These are phyloP conservation scores for Pythium pyrilobum DNA, from an alignment of 352 stramenopile species.

Conservation along the genomic window DNA sequence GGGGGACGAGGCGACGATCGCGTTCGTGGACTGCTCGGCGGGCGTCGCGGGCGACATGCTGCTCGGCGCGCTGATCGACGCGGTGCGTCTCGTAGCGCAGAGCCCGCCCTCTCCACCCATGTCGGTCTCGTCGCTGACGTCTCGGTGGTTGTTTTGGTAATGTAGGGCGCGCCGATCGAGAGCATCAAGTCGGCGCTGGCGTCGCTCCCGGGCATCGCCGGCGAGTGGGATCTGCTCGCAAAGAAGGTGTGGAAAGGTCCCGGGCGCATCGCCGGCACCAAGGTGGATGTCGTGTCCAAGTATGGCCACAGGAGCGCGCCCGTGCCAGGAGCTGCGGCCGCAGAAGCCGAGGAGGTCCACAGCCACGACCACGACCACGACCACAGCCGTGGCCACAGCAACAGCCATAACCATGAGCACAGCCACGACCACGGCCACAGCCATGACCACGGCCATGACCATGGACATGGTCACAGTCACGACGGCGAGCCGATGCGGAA, in stretches of 20 bases:
- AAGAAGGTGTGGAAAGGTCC: slow-evolving; percentile 77
- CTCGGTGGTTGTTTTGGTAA: slow-evolving; percentile 15
- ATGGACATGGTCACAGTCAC: slow-evolving; percentile 26
- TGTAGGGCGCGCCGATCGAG: slow-evolving; percentile 46
- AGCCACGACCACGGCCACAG: slow-evolving; percentile 21
- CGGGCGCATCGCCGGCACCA: slow-evolving; percentile 86
- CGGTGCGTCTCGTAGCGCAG: slow-evolving; percentile 32
- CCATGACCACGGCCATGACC: slow-evolving; percentile 31
- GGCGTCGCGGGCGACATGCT: slow-evolving; percentile 91
- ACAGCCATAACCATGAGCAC: slow-evolving; percentile 29
- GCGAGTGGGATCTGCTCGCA: slow-evolving; percentile 83
- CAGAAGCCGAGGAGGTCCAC: slow-evolving; percentile 15
- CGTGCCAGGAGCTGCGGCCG: slow-evolving; percentile 12
- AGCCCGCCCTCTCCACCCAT: background rate
- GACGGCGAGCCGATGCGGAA: slow-evolving; percentile 86
- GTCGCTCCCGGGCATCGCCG: slow-evolving; percentile 56
- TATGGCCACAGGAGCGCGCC: slow-evolving; percentile 71
- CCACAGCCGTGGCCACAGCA: slow-evolving; percentile 33
- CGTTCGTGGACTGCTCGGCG: slow-evolving; percentile 88
- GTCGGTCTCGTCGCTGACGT: background rate
- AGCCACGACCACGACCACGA: slow-evolving; percentile 30
- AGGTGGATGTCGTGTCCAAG: slow-evolving; percentile 85
- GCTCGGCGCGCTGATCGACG: slow-evolving; percentile 84
- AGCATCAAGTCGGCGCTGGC: slow-evolving; percentile 51
- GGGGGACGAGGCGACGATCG: slow-evolving; percentile 30